These are phyloP conservation scores for Aristolochia fimbriata DNA, from an alignment of 164 flowering plant species.

Conservation along the genomic window DNA sequence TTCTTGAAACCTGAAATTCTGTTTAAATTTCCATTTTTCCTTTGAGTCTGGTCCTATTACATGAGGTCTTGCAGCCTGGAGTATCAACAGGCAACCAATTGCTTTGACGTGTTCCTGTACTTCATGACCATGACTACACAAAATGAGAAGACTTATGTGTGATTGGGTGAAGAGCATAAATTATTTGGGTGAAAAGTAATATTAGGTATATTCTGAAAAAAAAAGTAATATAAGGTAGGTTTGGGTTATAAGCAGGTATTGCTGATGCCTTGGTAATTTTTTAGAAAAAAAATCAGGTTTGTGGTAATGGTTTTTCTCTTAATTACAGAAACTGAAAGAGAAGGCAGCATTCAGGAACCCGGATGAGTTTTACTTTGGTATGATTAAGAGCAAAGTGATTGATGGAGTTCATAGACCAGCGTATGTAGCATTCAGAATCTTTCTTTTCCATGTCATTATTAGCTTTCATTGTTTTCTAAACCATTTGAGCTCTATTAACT, in stretches of 20 bases:
- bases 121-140: no score
- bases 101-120: no score
- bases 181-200: background rate
- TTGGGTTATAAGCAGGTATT: background rate
- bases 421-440: slow-evolving; percentile 25
- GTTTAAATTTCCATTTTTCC: no score
- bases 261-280: background rate
- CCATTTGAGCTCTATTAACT: background rate
- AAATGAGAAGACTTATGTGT: no score
- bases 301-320: background rate
- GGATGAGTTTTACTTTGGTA: slow-evolving; percentile 83
- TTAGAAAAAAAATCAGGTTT: background rate
- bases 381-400: slow-evolving; percentile 51
- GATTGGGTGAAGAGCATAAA: no score
- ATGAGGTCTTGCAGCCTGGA: no score
- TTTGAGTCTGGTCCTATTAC: no score
- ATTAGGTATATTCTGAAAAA: no score
- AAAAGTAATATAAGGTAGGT: background rate
- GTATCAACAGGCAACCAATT: no score
- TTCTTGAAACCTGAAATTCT: no score
- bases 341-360: slow-evolving; percentile 80
- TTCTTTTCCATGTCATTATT: background rate
- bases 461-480: background rate
- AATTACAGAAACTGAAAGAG: slow-evolving; percentile 62
- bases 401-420: slow-evolving; percentile 61